phyloP scores from a whole-genome alignment of 768 basidiomycete species.

The Psilocybe sp. region DNA sequence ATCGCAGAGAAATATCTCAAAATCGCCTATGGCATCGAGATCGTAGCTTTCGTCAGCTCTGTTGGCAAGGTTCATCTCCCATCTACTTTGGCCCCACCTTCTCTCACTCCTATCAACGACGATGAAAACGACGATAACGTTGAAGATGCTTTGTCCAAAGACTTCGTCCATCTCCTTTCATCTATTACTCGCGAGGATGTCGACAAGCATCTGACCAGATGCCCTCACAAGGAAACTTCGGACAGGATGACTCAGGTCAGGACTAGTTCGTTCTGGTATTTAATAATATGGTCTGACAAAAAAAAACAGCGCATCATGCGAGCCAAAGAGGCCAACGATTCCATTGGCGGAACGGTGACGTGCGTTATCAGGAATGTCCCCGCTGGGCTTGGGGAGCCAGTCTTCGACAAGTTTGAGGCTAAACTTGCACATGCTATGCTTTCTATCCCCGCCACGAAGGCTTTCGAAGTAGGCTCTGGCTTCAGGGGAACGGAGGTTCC shows the following conservation, averaged over 20 bases:
- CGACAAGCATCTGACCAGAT: constrained; percentile 83
- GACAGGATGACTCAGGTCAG: constrained; percentile 85
- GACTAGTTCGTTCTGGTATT: neutral
- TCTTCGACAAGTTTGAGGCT: constrained; percentile 98
- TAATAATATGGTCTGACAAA: neutral
- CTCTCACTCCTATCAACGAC: constrained; percentile 27
- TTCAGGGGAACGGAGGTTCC: constrained; percentile 93
- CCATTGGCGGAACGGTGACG: constrained; percentile 97
- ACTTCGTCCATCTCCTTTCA: constrained; percentile 76
- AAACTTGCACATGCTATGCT: constrained; percentile 96
- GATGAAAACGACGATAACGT: constrained; percentile 58
- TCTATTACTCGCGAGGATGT: constrained; percentile 85
- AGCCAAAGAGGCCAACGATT: constrained; percentile 88
- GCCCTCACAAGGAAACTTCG: constrained; percentile 87
- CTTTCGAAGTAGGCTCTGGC: constrained; percentile 96
- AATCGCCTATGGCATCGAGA: constrained; percentile 83
- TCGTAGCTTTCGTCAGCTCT: constrained; percentile 95
- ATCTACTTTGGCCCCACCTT: constrained; percentile 39
- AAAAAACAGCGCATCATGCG: constrained; percentile 94
- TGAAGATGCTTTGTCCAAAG: constrained; percentile 76
- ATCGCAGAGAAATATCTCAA: constrained; percentile 97
- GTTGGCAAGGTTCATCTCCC: constrained; percentile 92
- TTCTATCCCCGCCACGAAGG: constrained; percentile 97
- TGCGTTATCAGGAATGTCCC: constrained; percentile 93
- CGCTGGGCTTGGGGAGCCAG: constrained; percentile 91